These are phyloP conservation scores for Clarireedia monteithiana DNA, from an alignment of 2,329 filamentous ascomycete species.

Conservation along the genomic window DNA sequence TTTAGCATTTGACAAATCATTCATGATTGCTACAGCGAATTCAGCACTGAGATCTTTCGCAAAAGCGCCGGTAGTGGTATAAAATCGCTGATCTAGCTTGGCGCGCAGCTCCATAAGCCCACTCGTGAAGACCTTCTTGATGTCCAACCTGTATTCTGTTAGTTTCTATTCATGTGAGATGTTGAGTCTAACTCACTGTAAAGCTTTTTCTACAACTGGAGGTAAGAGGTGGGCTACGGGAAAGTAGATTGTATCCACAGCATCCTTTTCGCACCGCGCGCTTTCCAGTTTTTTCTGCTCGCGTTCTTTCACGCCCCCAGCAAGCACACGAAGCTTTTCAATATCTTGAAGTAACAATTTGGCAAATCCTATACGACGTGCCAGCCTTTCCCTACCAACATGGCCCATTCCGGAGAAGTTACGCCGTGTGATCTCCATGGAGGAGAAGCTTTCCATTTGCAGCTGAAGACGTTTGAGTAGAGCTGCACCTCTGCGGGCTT, in stretches of 20 bases:
- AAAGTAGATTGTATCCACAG: slow-evolving; percentile 88
- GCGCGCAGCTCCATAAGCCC: slow-evolving; percentile 43
- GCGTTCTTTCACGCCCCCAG: slow-evolving; percentile 63
- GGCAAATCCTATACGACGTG: slow-evolving; percentile 82
- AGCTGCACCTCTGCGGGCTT: slow-evolving; percentile 83
- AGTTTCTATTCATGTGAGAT: slow-evolving; percentile 29
- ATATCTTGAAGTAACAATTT: slow-evolving; percentile 69
- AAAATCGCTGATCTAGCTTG: slow-evolving; percentile 45
- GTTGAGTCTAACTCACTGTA: slow-evolving; percentile 54
- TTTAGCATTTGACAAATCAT: slow-evolving; percentile 17
- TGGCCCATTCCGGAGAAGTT: slow-evolving; percentile 95
- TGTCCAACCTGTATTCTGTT: slow-evolving; percentile 48
- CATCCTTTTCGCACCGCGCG: slow-evolving; percentile 65
- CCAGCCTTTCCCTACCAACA: slow-evolving; percentile 67
- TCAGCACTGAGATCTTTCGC: slow-evolving; percentile 47
- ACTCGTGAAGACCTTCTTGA: slow-evolving; percentile 48
- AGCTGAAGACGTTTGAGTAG: slow-evolving; percentile 88
- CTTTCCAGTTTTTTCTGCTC: slow-evolving; percentile 73
- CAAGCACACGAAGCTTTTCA: slow-evolving; percentile 63
- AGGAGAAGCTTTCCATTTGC: slow-evolving; percentile 93
- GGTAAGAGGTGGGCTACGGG: slow-evolving; percentile 71
- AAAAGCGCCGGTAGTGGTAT: slow-evolving; percentile 51
- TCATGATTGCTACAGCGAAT: slow-evolving; percentile 42
- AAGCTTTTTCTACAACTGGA: slow-evolving; percentile 72
- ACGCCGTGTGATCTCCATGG: slow-evolving; percentile 90